phyloP scores from a whole-genome alignment of 768 basidiomycete genomes.

The Sarcomyxa edulis region DNA sequence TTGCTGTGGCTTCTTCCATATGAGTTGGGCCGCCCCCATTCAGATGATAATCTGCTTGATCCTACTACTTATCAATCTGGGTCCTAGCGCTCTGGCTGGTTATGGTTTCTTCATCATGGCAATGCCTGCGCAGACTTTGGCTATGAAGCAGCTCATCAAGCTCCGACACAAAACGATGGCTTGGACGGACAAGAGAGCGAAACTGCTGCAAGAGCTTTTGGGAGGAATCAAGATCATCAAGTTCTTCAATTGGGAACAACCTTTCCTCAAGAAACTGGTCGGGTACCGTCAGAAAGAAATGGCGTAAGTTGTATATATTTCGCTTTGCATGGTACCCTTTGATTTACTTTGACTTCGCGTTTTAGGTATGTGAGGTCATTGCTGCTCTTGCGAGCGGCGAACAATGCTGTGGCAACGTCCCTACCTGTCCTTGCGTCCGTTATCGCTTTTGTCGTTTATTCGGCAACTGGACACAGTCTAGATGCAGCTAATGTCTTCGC shows the following conservation, averaged over 20 bases:
- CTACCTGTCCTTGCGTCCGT: constrained; percentile 80
- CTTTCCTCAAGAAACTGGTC: constrained; percentile 71
- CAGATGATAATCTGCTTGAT: constrained; percentile 75
- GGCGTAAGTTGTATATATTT: constrained; percentile 30
- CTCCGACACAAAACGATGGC: constrained; percentile 71
- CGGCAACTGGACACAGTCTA: constrained; percentile 61
- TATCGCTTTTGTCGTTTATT: constrained; percentile 71
- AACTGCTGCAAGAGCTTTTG: constrained; percentile 83
- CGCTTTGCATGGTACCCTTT: background rate
- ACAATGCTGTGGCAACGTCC: constrained; percentile 64
- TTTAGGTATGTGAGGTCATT: constrained; percentile 60
- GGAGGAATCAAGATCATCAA: constrained; percentile 92
- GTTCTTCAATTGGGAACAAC: constrained; percentile 83
- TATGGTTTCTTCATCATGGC: constrained; percentile 60
- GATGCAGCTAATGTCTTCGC: constrained; percentile 75
- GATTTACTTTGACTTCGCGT: background rate
- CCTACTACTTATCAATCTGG: constrained; percentile 70
- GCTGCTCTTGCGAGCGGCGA: constrained; percentile 58
- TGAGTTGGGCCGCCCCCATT: constrained; percentile 73
- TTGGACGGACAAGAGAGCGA: constrained; percentile 90
- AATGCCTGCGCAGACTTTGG: constrained; percentile 65
- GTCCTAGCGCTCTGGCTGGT: constrained; percentile 52
- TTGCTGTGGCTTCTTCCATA: constrained; percentile 74
- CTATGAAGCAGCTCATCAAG: constrained; percentile 70
- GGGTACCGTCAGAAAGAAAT: constrained; percentile 72